phyloP scores from a whole-genome alignment of 805 yeast species.

The Pichia eremophila region DNA sequence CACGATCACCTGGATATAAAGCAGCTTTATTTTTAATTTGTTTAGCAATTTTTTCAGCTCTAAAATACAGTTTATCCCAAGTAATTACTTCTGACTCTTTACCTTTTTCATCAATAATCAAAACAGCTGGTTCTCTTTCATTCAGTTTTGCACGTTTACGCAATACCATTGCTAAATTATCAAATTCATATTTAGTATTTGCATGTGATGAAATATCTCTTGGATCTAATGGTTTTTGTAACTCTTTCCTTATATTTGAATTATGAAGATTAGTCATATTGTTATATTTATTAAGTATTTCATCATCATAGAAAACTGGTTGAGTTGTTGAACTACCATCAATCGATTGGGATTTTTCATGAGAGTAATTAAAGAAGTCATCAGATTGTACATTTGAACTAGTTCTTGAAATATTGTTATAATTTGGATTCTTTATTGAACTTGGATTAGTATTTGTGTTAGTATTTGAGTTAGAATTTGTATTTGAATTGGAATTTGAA shows the following conservation, averaged over 20 bases:
- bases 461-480: background rate
- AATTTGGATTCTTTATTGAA: background rate
- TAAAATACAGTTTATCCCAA: constrained; percentile 82
- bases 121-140: constrained; percentile 60
- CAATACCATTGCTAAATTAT: constrained; percentile 61
- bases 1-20: constrained; percentile 73
- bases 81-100: constrained; percentile 67
- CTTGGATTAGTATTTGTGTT: background rate
- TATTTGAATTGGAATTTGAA: background rate
- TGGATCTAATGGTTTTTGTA: constrained; percentile 59
- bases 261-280: background rate
- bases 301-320: constrained; percentile 6
- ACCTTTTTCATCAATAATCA: constrained; percentile 67
- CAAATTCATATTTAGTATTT: constrained; percentile 30
- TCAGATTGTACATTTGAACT: constrained; percentile 1
- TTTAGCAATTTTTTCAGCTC: constrained; percentile 83
- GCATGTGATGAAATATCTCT: constrained; percentile 33
- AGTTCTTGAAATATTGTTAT: background rate
- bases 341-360: constrained; percentile 2
- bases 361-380: constrained; percentile 2
- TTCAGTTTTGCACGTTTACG: constrained; percentile 62
- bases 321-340: constrained; percentile 9
- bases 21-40: constrained; percentile 66
- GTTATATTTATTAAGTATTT: constrained; percentile 3
- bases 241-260: constrained; percentile 19